phyloP scores from a whole-genome alignment of 73 alveolate genomes.

The Uronychia setigera region DNA sequence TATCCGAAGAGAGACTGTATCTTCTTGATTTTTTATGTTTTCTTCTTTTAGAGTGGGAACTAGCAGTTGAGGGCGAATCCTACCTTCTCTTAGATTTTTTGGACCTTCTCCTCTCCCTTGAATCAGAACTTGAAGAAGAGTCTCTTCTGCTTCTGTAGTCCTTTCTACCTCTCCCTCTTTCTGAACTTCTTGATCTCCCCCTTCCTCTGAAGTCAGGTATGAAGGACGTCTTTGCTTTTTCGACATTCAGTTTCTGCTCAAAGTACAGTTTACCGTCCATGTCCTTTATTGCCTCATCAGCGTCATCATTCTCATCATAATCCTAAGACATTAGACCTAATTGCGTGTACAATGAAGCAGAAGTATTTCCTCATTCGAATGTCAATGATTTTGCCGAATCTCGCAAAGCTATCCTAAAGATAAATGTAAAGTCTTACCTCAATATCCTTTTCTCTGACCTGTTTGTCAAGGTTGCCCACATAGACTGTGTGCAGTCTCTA shows the following conservation, averaged over 20 bases:
- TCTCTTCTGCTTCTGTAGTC: neutral
- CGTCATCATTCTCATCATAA: too few relatives aligned
- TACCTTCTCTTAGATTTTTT: neutral
- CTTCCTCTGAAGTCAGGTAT: neutral
- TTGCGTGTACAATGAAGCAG: too few relatives aligned
- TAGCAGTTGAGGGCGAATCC: neutral
- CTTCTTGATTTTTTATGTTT: neutral
- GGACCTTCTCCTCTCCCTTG: neutral
- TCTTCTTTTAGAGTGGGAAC: neutral
- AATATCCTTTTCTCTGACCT: too few relatives aligned
- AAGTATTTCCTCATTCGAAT: too few relatives aligned
- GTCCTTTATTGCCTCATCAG: too few relatives aligned
- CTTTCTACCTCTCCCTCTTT: neutral
- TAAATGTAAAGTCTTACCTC: too few relatives aligned
- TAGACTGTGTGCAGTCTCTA: too few relatives aligned
- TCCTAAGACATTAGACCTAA: too few relatives aligned
- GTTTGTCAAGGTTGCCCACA: too few relatives aligned
- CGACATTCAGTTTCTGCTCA: neutral
- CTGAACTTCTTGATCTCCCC: neutral
- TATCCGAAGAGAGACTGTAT: neutral
- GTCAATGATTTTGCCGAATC: too few relatives aligned
- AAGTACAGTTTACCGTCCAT: too few relatives aligned
- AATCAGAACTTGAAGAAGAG: neutral
- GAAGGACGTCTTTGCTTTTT: neutral
- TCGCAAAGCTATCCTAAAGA: too few relatives aligned